A percentile compares a stretch with the other conserved stretches of the same genome.
These are phyloP conservation scores for Glebionis coronaria DNA, from an alignment of 129 eudicot genomes.

Conservation along the genomic window DNA sequence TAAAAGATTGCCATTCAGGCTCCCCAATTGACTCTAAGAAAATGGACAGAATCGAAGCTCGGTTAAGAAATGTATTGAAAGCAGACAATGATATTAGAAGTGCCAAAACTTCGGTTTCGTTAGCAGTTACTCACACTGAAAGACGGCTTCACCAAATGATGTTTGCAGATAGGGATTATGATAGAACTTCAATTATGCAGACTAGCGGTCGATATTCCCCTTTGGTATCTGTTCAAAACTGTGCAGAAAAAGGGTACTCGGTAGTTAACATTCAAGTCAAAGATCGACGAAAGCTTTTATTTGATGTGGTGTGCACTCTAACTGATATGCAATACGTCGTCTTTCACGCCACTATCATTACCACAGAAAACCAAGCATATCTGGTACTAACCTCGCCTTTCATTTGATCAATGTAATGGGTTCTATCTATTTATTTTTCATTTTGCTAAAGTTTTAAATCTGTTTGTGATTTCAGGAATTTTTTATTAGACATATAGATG, in stretches of 20 bases:
- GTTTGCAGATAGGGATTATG: constrained; percentile 91
- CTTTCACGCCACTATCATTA: constrained; percentile 76
- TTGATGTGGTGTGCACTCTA: constrained; percentile 84
- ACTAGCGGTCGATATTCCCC: constrained; percentile 45
- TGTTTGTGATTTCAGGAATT: constrained; percentile 56
- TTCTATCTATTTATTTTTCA: constrained; percentile 10
- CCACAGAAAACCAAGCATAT: constrained; percentile 49
- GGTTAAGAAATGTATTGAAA: constrained; percentile 68
- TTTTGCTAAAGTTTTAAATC: constrained; percentile 14
- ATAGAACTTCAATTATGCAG: constrained; percentile 40
- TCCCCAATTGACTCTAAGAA: constrained; percentile 57
- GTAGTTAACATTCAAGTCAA: constrained; percentile 75
- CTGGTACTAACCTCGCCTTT: constrained; percentile 41
- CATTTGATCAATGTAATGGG: not conserved
- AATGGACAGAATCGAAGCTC: constrained; percentile 50
- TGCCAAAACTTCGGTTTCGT: constrained; percentile 66
- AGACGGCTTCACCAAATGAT: constrained; percentile 95
- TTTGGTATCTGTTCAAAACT: constrained; percentile 61
- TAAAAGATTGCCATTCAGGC: constrained; percentile 71
- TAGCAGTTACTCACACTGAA: constrained; percentile 80
- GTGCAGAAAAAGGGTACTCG: constrained; percentile 64
- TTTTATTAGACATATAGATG: constrained; percentile 71
- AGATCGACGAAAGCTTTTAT: constrained; percentile 79
- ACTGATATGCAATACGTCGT: constrained; percentile 89
- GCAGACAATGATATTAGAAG: constrained; percentile 86